Conservation (phyloP, 2,329 filamentous ascomycete genomes). For the Sodiomyces alkalinus region DNA sequence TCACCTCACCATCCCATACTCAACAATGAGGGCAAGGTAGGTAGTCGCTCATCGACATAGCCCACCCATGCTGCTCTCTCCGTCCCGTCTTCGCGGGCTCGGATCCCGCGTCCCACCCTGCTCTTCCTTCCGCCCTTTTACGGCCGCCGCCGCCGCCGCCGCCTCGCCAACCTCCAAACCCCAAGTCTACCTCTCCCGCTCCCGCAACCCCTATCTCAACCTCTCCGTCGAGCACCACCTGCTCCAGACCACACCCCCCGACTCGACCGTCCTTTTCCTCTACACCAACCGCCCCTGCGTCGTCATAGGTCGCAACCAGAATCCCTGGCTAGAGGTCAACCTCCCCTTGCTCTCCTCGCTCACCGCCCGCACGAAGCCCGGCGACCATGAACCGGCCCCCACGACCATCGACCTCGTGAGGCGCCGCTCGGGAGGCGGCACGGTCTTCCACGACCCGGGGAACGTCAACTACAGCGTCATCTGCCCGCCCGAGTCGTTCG, state of each 20-base stretch:
- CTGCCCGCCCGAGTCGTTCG: constrained; percentile 59
- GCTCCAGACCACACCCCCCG: constrained; percentile 54
- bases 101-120: too few species aligned
- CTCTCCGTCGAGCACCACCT: constrained; percentile 89
- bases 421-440: constrained; percentile 73
- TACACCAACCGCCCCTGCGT: constrained; percentile 81
- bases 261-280: constrained; percentile 68
- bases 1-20: too few species aligned
- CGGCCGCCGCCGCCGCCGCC: constrained; percentile 13
- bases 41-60: too few species aligned
- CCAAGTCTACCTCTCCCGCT: constrained; percentile 59
- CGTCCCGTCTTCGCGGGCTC: too few species aligned
- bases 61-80: too few species aligned
- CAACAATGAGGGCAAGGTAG: too few species aligned
- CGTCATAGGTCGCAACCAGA: constrained; percentile 91
- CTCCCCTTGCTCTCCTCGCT: constrained; percentile 37
- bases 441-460: constrained; percentile 85
- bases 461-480: constrained; percentile 96
- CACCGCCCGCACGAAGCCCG: background rate
- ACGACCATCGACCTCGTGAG: constrained; percentile 48
- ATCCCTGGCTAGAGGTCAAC: constrained; percentile 89
- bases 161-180: constrained; percentile 28
- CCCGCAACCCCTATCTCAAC: constrained; percentile 68
- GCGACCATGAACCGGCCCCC: constrained; percentile 6
- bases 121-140: too few species aligned